A percentile compares a stretch with the other conserved stretches of the same genome.
Evolutionary conservation across 768 basidiomycete genomes (phyloP).

Genomic region (Russula olivacea): DNA sequence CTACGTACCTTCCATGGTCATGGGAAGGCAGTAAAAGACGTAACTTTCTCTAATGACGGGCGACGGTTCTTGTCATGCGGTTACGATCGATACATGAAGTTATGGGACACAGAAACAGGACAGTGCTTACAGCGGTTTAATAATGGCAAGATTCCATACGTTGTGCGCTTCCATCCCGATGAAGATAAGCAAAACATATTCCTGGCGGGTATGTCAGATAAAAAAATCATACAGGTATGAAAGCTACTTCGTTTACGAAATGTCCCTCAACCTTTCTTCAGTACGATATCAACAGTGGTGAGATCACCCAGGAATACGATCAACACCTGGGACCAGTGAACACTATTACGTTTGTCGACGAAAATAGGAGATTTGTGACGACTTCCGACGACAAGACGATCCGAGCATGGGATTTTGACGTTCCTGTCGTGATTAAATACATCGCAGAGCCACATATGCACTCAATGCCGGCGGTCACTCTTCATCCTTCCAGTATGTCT

Average conservation of each 20-base stretch:
- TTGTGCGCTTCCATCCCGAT: slow-evolving; percentile 93
- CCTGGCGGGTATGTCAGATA: slow-evolving; percentile 97
- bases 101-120: slow-evolving; percentile 99
- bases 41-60: slow-evolving; percentile 93
- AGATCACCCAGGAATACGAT: slow-evolving; percentile 97
- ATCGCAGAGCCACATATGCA: slow-evolving; percentile 99
- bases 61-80: slow-evolving; percentile 83
- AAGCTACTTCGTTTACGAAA: not conserved
- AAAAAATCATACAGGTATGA: slow-evolving; percentile 94
- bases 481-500: slow-evolving; percentile 90
- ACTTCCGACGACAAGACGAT: slow-evolving; percentile 99
- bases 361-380: slow-evolving; percentile 94
- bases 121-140: slow-evolving; percentile 95
- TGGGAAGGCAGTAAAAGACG: slow-evolving; percentile 92
- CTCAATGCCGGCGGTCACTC: slow-evolving; percentile 96
- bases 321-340: slow-evolving; percentile 98
- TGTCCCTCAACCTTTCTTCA: slow-evolving; percentile 31
- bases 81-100: slow-evolving; percentile 96
- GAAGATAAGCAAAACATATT: slow-evolving; percentile 94
- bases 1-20: slow-evolving; percentile 97
- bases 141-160: slow-evolving; percentile 97
- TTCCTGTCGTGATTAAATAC: slow-evolving; percentile 98
- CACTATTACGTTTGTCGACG: slow-evolving; percentile 98
- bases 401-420: slow-evolving; percentile 98
- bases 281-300: slow-evolving; percentile 94